These are phyloP conservation scores for Falciphora oryzae DNA, from an alignment of 2,329 filamentous ascomycete species.

Conservation along the genomic window DNA sequence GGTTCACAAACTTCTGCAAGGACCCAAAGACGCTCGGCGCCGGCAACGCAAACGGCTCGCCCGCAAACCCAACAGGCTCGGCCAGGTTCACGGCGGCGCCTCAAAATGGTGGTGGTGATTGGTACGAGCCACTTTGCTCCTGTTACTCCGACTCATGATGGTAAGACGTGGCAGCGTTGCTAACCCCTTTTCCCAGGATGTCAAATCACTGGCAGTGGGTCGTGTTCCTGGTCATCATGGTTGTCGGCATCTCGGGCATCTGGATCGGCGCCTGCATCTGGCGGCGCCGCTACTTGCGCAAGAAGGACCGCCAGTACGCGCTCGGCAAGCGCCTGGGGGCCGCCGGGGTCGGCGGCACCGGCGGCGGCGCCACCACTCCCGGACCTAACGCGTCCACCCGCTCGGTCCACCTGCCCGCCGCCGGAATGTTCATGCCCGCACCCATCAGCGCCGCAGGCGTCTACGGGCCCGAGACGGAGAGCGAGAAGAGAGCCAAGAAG, in stretches of 20 bases:
- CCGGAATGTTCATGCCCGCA: conserved; percentile 34
- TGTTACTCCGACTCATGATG: neutral
- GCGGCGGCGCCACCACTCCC: conserved; percentile 16
- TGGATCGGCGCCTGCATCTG: conserved; percentile 65
- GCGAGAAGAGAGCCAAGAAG: conserved; percentile 35
- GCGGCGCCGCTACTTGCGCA: conserved; percentile 67
- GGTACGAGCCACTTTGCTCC: conserved; percentile 9
- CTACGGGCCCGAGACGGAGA: conserved; percentile 25
- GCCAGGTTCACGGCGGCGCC: neutral
- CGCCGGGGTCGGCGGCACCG: conserved; percentile 27
- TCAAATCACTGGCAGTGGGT: conserved; percentile 73
- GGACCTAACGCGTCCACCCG: conserved; percentile 20
- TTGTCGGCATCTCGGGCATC: conserved; percentile 61
- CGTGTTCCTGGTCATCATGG: conserved; percentile 70
- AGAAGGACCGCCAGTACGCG: conserved; percentile 54
- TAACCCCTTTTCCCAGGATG: conserved; percentile 44
- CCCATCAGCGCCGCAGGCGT: conserved; percentile 25
- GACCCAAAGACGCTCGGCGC: conserved; percentile 28
- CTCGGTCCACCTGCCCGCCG: conserved; percentile 27
- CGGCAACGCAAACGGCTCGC: neutral
- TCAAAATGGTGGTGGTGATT: conserved; percentile 30
- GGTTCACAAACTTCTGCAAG: conserved; percentile 64
- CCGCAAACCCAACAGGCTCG: neutral
- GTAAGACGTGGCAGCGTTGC: neutral
- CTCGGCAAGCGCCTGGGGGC: conserved; percentile 35